Conservation (phyloP, 345 rosid genomes). For the Capsella bursapastoris region DNA sequence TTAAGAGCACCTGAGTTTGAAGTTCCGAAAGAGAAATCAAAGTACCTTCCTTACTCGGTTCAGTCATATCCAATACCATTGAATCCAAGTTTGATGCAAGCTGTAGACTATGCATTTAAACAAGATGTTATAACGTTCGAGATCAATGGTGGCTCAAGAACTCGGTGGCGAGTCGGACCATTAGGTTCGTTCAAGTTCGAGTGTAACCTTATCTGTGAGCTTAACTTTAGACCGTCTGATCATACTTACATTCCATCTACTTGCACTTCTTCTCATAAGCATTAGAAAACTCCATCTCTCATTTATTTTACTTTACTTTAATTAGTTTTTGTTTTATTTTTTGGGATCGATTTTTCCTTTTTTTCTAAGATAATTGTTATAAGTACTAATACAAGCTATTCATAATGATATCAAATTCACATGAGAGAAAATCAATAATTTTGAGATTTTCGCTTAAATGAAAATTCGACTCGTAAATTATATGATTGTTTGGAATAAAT, state of each 20-base stretch:
- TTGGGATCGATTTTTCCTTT: neutral
- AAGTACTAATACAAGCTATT: neutral
- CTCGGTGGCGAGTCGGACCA: constrained; percentile 75
- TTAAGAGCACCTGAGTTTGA: constrained; percentile 57
- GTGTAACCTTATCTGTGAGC: constrained; percentile 63
- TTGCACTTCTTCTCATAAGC: constrained; percentile 75
- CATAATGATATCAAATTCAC: too few species aligned
- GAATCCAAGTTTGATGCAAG: constrained; percentile 48
- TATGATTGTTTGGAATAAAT: too few species aligned
- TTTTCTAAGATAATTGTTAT: constrained; percentile 8
- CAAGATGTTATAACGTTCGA: constrained; percentile 58
- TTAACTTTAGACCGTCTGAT: constrained; percentile 59
- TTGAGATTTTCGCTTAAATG: too few species aligned
- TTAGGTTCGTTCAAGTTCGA: constrained; percentile 66
- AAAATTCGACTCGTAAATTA: too few species aligned
- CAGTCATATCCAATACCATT: constrained; percentile 70
- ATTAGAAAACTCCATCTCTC: constrained; percentile 24
- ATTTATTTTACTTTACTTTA: neutral
- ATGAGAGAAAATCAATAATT: too few species aligned
- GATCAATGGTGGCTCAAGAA: constrained; percentile 61
- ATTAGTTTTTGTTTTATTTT: constrained; percentile 24
- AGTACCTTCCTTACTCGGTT: constrained; percentile 50
- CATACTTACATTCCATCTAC: constrained; percentile 45
- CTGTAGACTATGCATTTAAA: constrained; percentile 50
- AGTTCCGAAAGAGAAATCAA: constrained; percentile 60